Conservation (phyloP, 805 yeast species). For the Nematodospora valgi region DNA sequence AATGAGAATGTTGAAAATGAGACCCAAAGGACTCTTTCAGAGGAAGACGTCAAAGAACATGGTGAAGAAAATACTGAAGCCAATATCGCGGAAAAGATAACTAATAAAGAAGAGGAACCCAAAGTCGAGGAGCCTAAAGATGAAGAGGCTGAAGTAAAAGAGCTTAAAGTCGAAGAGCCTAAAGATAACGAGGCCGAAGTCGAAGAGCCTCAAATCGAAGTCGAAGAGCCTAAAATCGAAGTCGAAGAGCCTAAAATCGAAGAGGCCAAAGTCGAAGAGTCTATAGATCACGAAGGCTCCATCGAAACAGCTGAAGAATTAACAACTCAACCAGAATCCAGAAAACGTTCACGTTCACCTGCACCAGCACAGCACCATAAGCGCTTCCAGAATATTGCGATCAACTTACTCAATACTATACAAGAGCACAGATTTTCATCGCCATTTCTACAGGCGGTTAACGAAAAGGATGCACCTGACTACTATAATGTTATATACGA, state of each 20-base stretch:
- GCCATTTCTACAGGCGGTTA: constrained; percentile 69
- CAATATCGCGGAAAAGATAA: not conserved
- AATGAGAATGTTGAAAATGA: not conserved
- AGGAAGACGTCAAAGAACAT: constrained; percentile 5
- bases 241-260: constrained; percentile 7
- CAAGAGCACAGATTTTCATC: constrained; percentile 72
- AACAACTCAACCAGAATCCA: constrained; percentile 3
- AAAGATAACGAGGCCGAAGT: constrained; percentile 3
- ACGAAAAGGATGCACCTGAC: constrained; percentile 62
- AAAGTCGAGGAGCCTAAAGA: not conserved
- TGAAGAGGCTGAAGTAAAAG: constrained; percentile 1
- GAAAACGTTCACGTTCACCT: constrained; percentile 18
- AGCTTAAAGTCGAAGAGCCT: not conserved
- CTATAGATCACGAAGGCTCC: no score
- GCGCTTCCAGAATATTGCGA: constrained; percentile 58
- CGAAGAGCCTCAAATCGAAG: not conserved
- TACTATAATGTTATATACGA: constrained; percentile 57
- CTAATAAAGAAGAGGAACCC: not conserved
- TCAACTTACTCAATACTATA: constrained; percentile 60
- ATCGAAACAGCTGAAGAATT: constrained; percentile 9
- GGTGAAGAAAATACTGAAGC: constrained; percentile 3
- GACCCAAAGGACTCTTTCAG: constrained; percentile 2
- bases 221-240: not conserved
- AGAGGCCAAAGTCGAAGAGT: constrained; percentile 1
- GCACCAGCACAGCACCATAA: constrained; percentile 34